Evolutionary conservation across 371 early-diverging fungal species (phyloP), one percentile per base, ranked within the genome.

Genomic region (Mortierella sp.): DNA sequence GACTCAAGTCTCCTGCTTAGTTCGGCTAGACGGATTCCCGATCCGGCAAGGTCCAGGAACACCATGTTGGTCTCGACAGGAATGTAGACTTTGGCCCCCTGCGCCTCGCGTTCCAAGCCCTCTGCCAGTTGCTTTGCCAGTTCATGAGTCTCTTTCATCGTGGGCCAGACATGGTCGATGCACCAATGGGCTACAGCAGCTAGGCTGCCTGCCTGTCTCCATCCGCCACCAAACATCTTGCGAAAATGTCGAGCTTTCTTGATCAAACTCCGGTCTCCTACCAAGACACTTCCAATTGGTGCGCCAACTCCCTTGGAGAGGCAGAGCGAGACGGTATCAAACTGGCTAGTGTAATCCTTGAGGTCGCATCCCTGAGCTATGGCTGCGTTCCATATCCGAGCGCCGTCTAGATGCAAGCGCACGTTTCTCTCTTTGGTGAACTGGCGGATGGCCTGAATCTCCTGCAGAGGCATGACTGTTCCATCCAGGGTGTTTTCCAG

Each of bases 1-100:
- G 24, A 8, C 19, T 60, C 60, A 27, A 74, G 53, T 12, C 44
- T 25, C 9, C 43, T 16, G 24, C 67, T 74, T 45, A 74, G 37
- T 9, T 63, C 68, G 6, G 60, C 50, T 37, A 74, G 34, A 14
- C 34, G 34, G 29, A 74, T 57, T 7, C 74, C 74, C 1, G 74
- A 63, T 19, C 68, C 68, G 0, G 55, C 49, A 31, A 67, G 24
- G 52, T 91, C 91, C 17, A 93, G 79, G 61, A 92, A 89, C 34
- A 97, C 88, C 95, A 97, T 97, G 74, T 94, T 97, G 25, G 96
- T 96, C 37, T 96, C 92, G 0, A 87, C 86, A 16, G 91, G 91
- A 2, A 84, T 71, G 24, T 80, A 83, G 19, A 94, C 68, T 12
- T 54, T 62, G 57, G 92, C 83, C 0, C 66, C 72, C 9, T n/a